A percentile compares a stretch with the other conserved stretches of the same genome.
Evolutionary conservation across 2,329 filamentous ascomycete species (phyloP).

Genomic region (Neonectria ditissima): DNA sequence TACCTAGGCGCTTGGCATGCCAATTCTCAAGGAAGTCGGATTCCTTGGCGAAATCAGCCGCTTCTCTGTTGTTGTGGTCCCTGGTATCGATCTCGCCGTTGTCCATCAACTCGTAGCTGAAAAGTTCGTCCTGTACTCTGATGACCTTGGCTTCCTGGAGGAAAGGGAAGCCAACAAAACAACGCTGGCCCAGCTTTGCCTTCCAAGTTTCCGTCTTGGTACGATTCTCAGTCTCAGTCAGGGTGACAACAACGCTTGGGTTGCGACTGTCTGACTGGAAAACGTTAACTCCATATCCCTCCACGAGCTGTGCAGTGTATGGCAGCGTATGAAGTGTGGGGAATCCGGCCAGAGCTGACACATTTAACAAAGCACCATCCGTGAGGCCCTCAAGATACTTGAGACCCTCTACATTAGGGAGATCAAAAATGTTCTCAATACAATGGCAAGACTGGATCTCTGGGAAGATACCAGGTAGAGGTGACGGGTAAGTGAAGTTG

Average conservation of each 20-base stretch:
- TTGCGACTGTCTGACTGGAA: conserved; percentile 97
- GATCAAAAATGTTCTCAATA: conserved; percentile 94
- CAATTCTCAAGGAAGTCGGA: conserved; percentile 84
- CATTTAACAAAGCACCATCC: conserved; percentile 84
- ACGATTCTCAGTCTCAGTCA: conserved; percentile 78
- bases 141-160: conserved; percentile 92
- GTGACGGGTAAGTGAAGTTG: conserved; percentile 88
- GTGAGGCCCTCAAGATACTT: conserved; percentile 87
- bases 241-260: conserved; percentile 92
- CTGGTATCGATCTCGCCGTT: conserved; percentile 74
- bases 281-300: conserved; percentile 88
- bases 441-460: conserved; percentile 89
- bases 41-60: conserved; percentile 86
- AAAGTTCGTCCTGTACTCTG: conserved; percentile 91
- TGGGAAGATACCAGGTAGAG: conserved; percentile 89
- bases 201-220: conserved; percentile 80
- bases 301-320: conserved; percentile 77
- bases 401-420: conserved; percentile 91
- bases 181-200: conserved; percentile 82
- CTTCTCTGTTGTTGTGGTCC: conserved; percentile 80
- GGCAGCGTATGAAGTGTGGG: conserved; percentile 89
- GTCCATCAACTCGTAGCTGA: conserved; percentile 81
- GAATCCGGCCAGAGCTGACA: conserved; percentile 90
- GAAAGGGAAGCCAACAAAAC: conserved; percentile 95
- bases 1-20: conserved; percentile 92